These are phyloP conservation scores for Vitis hybrid DNA, from an alignment of 177 flowering plant genomes.

Conservation along the genomic window DNA sequence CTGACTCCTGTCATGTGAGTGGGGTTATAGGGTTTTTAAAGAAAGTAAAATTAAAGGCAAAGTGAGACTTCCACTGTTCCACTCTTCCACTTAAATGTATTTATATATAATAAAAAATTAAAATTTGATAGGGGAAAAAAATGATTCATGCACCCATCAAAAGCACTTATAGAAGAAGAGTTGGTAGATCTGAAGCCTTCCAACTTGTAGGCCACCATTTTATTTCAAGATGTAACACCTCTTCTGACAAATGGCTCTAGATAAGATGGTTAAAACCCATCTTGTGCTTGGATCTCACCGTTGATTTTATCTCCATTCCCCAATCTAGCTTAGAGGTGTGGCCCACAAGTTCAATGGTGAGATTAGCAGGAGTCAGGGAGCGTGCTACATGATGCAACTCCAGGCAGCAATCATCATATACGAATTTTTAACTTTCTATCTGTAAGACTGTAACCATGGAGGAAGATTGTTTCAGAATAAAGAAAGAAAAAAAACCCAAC, in stretches of 20 bases:
- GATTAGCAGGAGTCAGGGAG: not conserved
- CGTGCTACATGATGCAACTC: not conserved
- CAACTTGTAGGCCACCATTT: conserved; percentile 4
- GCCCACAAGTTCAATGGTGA: not conserved
- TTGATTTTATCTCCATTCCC: not conserved
- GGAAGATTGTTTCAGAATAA: not conserved
- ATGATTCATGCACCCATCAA: conserved; percentile 21
- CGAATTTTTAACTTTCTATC: not conserved
- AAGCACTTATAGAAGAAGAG: conserved; percentile 24
- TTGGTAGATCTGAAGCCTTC: conserved; percentile 27
- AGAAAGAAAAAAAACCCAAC: conserved; percentile 10
- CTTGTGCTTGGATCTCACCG: too few species aligned
- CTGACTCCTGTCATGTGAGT: conserved; percentile 76
- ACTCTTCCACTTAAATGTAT: conserved; percentile 6
- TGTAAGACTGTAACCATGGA: not conserved
- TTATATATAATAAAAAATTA: not conserved
- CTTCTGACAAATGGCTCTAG: not conserved
- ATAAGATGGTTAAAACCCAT: not conserved
- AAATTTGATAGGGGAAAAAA: not conserved
- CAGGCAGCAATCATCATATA: conserved; percentile 3
- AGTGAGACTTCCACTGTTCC: conserved; percentile 14
- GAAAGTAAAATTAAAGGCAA: conserved; percentile 24
- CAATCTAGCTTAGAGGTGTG: not conserved
- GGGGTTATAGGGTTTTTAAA: conserved; percentile 41
- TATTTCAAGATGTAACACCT: not conserved